Evolutionary conservation across 176 grass and related monocot genomes (phyloP).

Genomic region (Stipa capillata): DNA sequence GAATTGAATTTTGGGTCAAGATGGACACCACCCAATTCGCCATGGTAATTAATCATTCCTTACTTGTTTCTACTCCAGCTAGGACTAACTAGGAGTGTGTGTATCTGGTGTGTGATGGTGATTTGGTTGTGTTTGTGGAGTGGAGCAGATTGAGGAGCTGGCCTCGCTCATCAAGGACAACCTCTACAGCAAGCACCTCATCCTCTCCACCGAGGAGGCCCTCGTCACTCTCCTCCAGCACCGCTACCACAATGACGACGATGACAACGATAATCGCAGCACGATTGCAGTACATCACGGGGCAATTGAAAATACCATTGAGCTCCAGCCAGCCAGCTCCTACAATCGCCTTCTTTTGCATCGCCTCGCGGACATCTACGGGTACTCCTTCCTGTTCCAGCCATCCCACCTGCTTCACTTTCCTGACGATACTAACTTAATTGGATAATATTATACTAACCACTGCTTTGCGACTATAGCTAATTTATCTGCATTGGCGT

Average conservation of each 20-base stretch:
- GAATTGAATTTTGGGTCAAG: not conserved
- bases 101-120: not conserved
- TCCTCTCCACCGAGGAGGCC: conserved; percentile 78
- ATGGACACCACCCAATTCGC: conserved; percentile 64
- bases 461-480: not conserved
- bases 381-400: conserved; percentile 21
- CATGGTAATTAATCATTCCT: conserved; percentile 25
- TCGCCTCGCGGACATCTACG: conserved; percentile 89
- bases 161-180: conserved; percentile 93
- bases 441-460: not conserved
- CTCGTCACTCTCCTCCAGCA: conserved; percentile 48
- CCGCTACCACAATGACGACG: not conserved
- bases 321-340: conserved; percentile 70
- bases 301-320: conserved; percentile 33
- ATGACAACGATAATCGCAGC: not conserved
- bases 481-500: not conserved
- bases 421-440: not conserved
- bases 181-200: conserved; percentile 89
- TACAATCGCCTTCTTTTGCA: conserved; percentile 89
- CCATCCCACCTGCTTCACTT: not conserved
- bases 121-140: not conserved
- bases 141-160: conserved; percentile 72
- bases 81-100: too few relatives aligned
- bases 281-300: not conserved
- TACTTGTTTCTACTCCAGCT: not conserved